Conservation (phyloP, 192 early-diverging fungal genomes). For the Gaertneriomyces sp. region DNA sequence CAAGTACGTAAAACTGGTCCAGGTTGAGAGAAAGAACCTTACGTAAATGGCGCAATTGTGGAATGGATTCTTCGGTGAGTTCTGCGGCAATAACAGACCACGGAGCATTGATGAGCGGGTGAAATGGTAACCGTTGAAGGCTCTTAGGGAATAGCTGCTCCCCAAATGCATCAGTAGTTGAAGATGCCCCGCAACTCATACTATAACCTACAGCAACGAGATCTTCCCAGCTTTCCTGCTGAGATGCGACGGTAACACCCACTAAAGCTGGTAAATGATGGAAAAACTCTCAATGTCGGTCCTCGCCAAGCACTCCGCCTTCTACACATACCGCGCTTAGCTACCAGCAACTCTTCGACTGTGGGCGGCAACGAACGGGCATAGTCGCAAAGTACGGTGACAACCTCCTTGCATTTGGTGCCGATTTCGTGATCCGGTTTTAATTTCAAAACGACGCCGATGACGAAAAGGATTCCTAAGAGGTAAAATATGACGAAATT, state of each 20-base stretch:
- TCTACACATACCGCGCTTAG: not conserved
- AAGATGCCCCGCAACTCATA: not conserved
- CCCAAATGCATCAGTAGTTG: no score
- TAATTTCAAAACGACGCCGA: slow-evolving; percentile 47
- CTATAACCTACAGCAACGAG: not conserved
- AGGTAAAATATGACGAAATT: slow-evolving; percentile 4
- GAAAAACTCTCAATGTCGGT: no score
- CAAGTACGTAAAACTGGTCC: slow-evolving; percentile 63
- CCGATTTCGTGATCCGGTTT: slow-evolving; percentile 42
- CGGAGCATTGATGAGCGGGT: slow-evolving; percentile 47
- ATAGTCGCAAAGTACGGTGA: slow-evolving; percentile 57
- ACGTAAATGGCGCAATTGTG: slow-evolving; percentile 53
- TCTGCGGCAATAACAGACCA: slow-evolving; percentile 52
- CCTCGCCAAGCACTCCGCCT: not conserved
- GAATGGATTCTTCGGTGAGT: slow-evolving; percentile 49
- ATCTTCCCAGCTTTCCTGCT: not conserved
- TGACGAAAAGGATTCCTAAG: slow-evolving; percentile 53
- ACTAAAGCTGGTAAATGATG: no score
- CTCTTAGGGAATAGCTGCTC: slow-evolving; percentile 36
- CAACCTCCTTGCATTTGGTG: slow-evolving; percentile 37
- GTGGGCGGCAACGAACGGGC: slow-evolving; percentile 41
- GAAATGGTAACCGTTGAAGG: slow-evolving; percentile 59
- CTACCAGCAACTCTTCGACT: slow-evolving; percentile 43
- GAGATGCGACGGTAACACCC: no score
- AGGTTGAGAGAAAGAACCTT: slow-evolving; percentile 47